phyloP scores from a whole-genome alignment of 805 yeast genomes.

The Alloascoidea africana region DNA sequence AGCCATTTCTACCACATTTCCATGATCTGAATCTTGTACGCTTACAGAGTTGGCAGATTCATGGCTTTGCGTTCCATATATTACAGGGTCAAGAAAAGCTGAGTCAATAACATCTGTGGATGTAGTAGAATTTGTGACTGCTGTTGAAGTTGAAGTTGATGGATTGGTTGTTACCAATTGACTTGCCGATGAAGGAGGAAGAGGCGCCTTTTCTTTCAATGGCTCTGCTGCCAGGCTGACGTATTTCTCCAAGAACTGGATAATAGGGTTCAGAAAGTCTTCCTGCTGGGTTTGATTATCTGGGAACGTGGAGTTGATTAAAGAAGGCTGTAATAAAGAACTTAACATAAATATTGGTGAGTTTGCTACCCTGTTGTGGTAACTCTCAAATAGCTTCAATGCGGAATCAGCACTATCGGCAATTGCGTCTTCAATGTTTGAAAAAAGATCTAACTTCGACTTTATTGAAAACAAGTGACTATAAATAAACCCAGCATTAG shows the following conservation, averaged over 20 bases:
- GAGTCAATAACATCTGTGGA: not conserved
- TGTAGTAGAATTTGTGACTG: not conserved
- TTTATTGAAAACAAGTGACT: not conserved
- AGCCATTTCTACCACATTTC: not conserved
- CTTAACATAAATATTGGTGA: not conserved
- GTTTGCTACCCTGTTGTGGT: not conserved
- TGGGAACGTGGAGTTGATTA: not conserved
- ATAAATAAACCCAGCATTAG: not conserved
- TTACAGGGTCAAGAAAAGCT: not conserved
- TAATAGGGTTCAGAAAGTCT: not conserved
- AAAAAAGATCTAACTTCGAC: not conserved
- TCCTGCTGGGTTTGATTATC: not conserved
- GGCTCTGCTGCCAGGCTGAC: not conserved
- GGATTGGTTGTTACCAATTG: too few species aligned
- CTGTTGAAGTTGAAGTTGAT: too few species aligned
- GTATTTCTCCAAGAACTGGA: not conserved
- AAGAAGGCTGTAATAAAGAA: not conserved
- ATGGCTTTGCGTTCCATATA: not conserved
- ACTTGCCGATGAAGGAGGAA: too few species aligned
- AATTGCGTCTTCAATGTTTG: too few species aligned
- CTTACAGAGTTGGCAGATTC: not conserved
- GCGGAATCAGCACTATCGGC: not conserved
- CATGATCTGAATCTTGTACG: not conserved
- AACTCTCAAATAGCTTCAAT: not conserved
- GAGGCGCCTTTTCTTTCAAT: too few species aligned